Base-by-base conservation (phyloP, 2,329 filamentous ascomycete genomes). In the Exophiala phaeomuriformis region DNA sequence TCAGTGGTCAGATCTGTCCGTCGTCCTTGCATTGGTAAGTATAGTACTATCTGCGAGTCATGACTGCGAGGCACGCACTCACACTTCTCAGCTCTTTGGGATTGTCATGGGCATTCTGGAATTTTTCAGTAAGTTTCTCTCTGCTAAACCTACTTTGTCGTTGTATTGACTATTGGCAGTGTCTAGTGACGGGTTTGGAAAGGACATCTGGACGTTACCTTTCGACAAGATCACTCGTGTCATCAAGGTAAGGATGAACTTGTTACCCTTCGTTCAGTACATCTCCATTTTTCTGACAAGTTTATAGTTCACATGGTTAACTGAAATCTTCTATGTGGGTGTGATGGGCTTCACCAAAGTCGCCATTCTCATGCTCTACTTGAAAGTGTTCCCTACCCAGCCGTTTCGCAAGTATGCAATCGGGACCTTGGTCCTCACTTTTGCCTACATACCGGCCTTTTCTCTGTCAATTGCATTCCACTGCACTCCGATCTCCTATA, bases 341-440 rank as follows among this genome's bases (percentile, higher is more conserved):
- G 66, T 74, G 10, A 64, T 78, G 8, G 66, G 73, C 1, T 64
- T 77, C 29, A 68, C 77, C 10, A 79, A 81, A 58, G 64, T 78
- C 3, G 72, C 77, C 0, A 68, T 82, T 28, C 66, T 82, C 1
- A 70, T 77, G 61, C 80, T 82, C 64, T 81, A 80, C 60, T 66
- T 78, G 3, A 73, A 76, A 49, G 75, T 82, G 51, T 82, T 82
- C 56, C 76, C 76, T 0, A 61, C 65, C 0, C 55, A 49, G 0
- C 52, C 45, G 2, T 69, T 78, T 6, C 69, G 70, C 9, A 66
- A 65, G 4, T 44, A 75, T 8, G 66, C 79, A 4, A 72, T 69
- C 66, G 68, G 55, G n/a, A 75, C 75, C 0, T 60, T 77, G 35
- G 59, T 61, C 3, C 68, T 76, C 50, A 71, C 70, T 42, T 37